These are phyloP conservation scores for Knoxdaviesia proteae DNA, from an alignment of 2,329 filamentous ascomycete species.

Conservation along the genomic window DNA sequence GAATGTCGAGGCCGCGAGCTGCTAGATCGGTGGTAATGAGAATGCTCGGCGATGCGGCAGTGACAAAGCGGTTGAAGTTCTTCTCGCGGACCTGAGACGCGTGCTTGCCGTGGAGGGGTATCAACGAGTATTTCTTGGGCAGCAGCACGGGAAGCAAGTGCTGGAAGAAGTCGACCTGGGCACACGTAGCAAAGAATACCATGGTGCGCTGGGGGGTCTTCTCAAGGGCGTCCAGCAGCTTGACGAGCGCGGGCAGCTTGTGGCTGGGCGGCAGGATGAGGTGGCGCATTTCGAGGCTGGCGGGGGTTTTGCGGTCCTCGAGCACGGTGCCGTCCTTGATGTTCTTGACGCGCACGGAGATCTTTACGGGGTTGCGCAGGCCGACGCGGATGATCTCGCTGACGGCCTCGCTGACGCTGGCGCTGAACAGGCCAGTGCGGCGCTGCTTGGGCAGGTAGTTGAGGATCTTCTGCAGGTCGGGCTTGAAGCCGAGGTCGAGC, in stretches of 20 bases:
- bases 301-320: constrained; percentile 74
- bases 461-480: constrained; percentile 71
- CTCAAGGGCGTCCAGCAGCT: constrained; percentile 48
- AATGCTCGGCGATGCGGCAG: constrained; percentile 53
- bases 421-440: constrained; percentile 82
- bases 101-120: constrained; percentile 83
- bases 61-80: constrained; percentile 67
- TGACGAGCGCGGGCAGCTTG: constrained; percentile 56
- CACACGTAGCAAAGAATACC: constrained; percentile 82
- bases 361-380: constrained; percentile 81
- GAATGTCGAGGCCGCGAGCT: constrained; percentile 77
- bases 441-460: constrained; percentile 76
- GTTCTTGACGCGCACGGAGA: constrained; percentile 78
- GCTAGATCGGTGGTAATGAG: constrained; percentile 86
- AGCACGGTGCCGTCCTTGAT: constrained; percentile 40
- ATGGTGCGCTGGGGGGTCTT: constrained; percentile 67
- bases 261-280: constrained; percentile 53
- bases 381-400: constrained; percentile 84
- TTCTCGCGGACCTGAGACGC: constrained; percentile 69
- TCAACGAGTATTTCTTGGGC: constrained; percentile 43
- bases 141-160: constrained; percentile 56
- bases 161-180: constrained; percentile 85
- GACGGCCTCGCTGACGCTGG: constrained; percentile 87
- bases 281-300: constrained; percentile 83
- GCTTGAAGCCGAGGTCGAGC: constrained; percentile 83